phyloP scores from a whole-genome alignment of 139 green algal genomes.

The Deuterostichococcus epilithicus region DNA sequence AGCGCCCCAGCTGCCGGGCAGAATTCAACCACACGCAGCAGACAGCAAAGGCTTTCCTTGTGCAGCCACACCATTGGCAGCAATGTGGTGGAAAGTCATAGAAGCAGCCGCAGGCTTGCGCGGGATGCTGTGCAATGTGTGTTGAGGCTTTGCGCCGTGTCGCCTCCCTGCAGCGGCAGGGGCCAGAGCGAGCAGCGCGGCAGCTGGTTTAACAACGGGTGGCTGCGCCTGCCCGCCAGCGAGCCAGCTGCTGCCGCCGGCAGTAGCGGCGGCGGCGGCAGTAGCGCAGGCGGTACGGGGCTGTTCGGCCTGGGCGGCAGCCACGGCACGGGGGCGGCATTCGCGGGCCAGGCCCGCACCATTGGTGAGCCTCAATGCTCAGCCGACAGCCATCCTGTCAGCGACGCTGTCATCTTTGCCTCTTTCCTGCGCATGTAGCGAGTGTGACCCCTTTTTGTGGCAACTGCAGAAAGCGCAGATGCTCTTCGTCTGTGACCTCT shows the following conservation, averaged over 20 bases:
- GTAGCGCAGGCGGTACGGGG: background rate
- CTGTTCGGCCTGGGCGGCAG: background rate
- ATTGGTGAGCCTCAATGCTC: background rate
- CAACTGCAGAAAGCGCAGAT: too few relatives aligned
- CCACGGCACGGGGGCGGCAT: background rate
- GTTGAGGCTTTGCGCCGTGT: too few relatives aligned
- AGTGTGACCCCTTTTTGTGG: too few relatives aligned
- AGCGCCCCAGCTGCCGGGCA: background rate
- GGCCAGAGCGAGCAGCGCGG: background rate
- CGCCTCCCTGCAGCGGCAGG: background rate
- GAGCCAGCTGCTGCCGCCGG: background rate
- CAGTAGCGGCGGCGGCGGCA: background rate
- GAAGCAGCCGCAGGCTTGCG: too few relatives aligned
- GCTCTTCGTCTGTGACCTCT: too few relatives aligned
- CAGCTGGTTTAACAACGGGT: background rate
- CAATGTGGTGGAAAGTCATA: too few relatives aligned
- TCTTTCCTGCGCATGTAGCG: too few relatives aligned
- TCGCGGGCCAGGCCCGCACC: background rate
- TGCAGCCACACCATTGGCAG: background rate
- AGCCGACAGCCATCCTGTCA: too few relatives aligned
- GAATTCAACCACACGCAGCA: conserved; percentile 20
- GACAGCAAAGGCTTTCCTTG: background rate
- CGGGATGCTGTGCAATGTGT: too few relatives aligned
- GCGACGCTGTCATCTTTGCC: too few relatives aligned
- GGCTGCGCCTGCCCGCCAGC: background rate